Base-by-base conservation (phyloP, 148 eudicot species). In the Agrostemma githago region DNA sequence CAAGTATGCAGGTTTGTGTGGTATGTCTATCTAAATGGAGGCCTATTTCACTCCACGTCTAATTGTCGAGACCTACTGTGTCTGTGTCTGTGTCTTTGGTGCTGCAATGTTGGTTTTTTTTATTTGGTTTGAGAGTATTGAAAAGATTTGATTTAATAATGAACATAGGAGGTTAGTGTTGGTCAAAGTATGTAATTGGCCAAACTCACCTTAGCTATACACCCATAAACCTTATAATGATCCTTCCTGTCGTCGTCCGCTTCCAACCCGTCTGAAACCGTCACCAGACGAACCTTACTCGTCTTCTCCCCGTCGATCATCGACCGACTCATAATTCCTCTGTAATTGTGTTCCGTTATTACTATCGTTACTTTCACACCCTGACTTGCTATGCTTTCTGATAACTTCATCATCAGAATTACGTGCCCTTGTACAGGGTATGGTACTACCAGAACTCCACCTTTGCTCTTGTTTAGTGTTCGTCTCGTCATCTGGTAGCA, bases 371-470 rank as follows among this genome's bases (percentile, higher is more conserved):
- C 75, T 14, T 77, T 72, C 44, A 78, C 17, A 15, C 85, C 85
- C 34, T 75, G 79, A 37, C 42, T 68, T 9, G 79, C 78, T 21
- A 80, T 69, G 62, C 61, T 65, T 40, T 74, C 70, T n/a, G 77
- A 42, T 0, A 85, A 37, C 48, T 82, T 78, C 70, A 82, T 74
- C 76, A 82, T 67, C 5, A 85, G 85, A 4, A 60, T 57, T 19
- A 82, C 76, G 51, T 82, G 85, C 39, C 85, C 87, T 75, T 85
- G 87, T 9, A 72, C 48, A 43, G 87, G 84, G 56, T 58, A 77
- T 17, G 87, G 83, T 42, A 82, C 69, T 38, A 77, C 82, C 53
- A 82, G 59, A n/a, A 82, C 37, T 72, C 79, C 72, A 14, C 76
- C 46, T 20, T 64, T 64, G 53, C 6, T 62, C 44, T 62, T 53